Evolutionary conservation across 2,329 filamentous ascomycete genomes (phyloP).

Genomic region (Alternaria postmessia): DNA sequence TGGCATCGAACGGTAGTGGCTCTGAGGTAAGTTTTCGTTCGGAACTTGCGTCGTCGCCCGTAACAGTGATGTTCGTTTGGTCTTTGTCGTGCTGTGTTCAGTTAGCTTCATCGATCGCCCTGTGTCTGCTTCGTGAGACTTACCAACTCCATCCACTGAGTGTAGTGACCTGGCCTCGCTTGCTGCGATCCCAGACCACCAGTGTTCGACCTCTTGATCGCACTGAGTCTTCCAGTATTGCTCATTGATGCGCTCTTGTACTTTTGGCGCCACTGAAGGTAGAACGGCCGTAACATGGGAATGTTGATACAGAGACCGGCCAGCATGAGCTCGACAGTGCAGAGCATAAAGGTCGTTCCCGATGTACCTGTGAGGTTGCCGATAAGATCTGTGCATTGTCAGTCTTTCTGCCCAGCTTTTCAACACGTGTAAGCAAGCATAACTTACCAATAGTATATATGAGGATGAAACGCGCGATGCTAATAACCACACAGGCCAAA

Average conservation of each 20-base stretch:
- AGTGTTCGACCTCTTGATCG: conserved; percentile 13
- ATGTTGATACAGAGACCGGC: conserved; percentile 35
- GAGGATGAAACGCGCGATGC: conserved; percentile 31
- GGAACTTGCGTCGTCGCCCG: conserved; percentile 30
- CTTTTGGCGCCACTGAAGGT: conserved; percentile 27
- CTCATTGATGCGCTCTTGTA: conserved; percentile 24
- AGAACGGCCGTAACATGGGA: conserved; percentile 34
- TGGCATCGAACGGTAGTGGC: conserved; percentile 19
- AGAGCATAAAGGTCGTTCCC: conserved; percentile 34
- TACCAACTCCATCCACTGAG: conserved; percentile 34
- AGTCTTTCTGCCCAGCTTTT: neutral
- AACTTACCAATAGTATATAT: conserved; percentile 27
- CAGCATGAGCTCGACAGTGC: conserved; percentile 32
- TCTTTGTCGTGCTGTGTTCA: conserved; percentile 28
- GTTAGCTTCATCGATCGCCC: neutral
- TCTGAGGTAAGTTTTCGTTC: conserved; percentile 28
- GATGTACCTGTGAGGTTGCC: conserved; percentile 33
- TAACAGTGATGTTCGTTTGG: conserved; percentile 21
- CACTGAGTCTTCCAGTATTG: conserved; percentile 11
- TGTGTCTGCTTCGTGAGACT: neutral
- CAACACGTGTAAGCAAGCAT: neutral
- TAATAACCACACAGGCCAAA: conserved; percentile 29
- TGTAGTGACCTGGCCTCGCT: conserved; percentile 23
- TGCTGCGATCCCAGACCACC: conserved; percentile 15
- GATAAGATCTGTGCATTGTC: conserved; percentile 22